Evolutionary conservation across 208 protist genomes (phyloP).

Genomic region (Trypanosoma rangeli): DNA sequence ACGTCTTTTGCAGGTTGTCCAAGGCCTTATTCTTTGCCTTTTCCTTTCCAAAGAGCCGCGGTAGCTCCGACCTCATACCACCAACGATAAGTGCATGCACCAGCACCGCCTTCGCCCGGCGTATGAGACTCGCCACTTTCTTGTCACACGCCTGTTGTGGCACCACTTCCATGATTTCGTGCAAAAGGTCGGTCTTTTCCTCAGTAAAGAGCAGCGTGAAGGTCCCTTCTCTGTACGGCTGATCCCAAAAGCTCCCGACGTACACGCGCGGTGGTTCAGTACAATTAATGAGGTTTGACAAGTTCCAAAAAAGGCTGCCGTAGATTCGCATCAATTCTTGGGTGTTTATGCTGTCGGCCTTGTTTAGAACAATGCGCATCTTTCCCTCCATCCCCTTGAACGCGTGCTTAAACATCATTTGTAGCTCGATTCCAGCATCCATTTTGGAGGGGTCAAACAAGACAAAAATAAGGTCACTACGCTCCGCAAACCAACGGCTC

Average conservation of each 20-base stretch:
- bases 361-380: slow-evolving; percentile 95
- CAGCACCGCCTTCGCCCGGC: slow-evolving; percentile 83
- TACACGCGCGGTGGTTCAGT: slow-evolving; percentile 96
- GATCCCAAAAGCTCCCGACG: slow-evolving; percentile 95
- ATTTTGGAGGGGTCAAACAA: slow-evolving; percentile 83
- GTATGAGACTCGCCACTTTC: slow-evolving; percentile 91
- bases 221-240: slow-evolving; percentile 66
- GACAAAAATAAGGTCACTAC: slow-evolving; percentile 77
- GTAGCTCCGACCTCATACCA: slow-evolving; percentile 69
- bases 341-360: slow-evolving; percentile 89
- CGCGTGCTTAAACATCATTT: slow-evolving; percentile 55
- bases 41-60: slow-evolving; percentile 72
- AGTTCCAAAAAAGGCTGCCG: slow-evolving; percentile 95
- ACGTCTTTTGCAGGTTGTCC: slow-evolving; percentile 51
- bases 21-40: slow-evolving; percentile 64
- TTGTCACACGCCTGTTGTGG: slow-evolving; percentile 82
- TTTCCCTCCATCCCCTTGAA: slow-evolving; percentile 90
- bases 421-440: slow-evolving; percentile 66
- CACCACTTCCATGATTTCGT: slow-evolving; percentile 76
- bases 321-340: slow-evolving; percentile 96
- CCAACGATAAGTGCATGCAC: slow-evolving; percentile 84
- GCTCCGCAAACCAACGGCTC: slow-evolving; percentile 74
- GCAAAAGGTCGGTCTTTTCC: slow-evolving; percentile 83
- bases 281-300: slow-evolving; percentile 92
- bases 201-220: slow-evolving; percentile 75